Conservation (phyloP, 208 protist genomes). For the Giardia muris region DNA sequence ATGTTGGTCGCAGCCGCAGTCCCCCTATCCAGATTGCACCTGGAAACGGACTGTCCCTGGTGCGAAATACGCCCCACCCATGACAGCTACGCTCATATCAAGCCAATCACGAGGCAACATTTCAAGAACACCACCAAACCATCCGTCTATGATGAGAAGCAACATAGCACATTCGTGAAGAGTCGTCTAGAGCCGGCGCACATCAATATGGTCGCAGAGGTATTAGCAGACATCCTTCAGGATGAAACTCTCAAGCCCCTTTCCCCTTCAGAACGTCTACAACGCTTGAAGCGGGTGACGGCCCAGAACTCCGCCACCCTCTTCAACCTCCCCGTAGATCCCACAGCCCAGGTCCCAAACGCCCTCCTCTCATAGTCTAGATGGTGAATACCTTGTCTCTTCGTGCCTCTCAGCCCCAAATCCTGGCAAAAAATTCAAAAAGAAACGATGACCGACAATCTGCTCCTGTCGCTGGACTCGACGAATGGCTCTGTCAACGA, state of each 20-base stretch:
- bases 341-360: too few species aligned
- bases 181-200: neutral
- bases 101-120: neutral
- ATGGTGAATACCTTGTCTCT: too few species aligned
- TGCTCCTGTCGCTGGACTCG: neutral
- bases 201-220: neutral
- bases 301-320: neutral
- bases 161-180: neutral
- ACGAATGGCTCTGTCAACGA: neutral
- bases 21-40: neutral
- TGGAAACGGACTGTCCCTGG: slow-evolving; percentile 24
- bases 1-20: neutral
- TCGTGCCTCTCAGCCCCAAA: too few species aligned
- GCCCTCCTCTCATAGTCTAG: too few species aligned
- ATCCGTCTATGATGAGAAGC: neutral
- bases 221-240: neutral
- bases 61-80: slow-evolving; percentile 9
- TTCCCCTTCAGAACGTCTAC: neutral
- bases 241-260: neutral
- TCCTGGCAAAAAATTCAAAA: too few species aligned
- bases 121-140: neutral
- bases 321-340: too few species aligned
- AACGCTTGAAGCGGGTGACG: neutral
- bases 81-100: neutral
- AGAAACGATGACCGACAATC: neutral